Evolutionary conservation across 2,329 filamentous ascomycete genomes (phyloP), one percentile per base, ranked within the genome.

Genomic region (Alternaria triticimaculans): DNA sequence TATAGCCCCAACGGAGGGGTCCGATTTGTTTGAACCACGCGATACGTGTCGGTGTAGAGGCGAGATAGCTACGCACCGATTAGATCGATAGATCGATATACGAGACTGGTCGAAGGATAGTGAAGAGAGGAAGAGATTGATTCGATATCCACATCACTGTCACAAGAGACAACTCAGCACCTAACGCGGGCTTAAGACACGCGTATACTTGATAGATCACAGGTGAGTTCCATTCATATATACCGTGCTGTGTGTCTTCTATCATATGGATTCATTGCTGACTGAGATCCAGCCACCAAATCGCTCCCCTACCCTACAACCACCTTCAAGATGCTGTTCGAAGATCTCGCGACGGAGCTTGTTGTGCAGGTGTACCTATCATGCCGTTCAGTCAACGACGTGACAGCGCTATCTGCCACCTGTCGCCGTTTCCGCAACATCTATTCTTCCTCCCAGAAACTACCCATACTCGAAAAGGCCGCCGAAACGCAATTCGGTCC

Each of bases 401-500:
- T 87, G 46, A 77, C 88, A 63, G 83, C 84, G 63, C 81, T 90
- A 9, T 82, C 86, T 18, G 80, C 83, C 14, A 86, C 87, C 58
- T 88, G 84, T 66, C 85, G 82, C 63, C 86, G 86, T 58, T 84
- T 89, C 66, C 82, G 83, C 70, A 76, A 78, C 58, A 82, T 89
- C 64, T 87, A 85, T 68, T 75, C 82, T 18, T 84, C 83, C 11
- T 86, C 85, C 50, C 85, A 85, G 71, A 85, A 85, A 67, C 80
- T 89, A 18, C 71, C 81, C 55, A 87, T 89, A 57, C 83, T 90
- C 58, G 81, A 83, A 62, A 72, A 80, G 55, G 86, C 83, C 25
- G 85, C 85, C 25, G 85, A 89, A 71, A 74, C 78, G 30, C 85
- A 89, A 72, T 87, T 85, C 67, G 87, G 88, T 0, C 88, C 88